Percentiles rank a stretch among this genome's conserved stretches.
These are phyloP conservation scores for Actinidia polygama DNA, from an alignment of 179 eudicot genomes.

Conservation along the genomic window DNA sequence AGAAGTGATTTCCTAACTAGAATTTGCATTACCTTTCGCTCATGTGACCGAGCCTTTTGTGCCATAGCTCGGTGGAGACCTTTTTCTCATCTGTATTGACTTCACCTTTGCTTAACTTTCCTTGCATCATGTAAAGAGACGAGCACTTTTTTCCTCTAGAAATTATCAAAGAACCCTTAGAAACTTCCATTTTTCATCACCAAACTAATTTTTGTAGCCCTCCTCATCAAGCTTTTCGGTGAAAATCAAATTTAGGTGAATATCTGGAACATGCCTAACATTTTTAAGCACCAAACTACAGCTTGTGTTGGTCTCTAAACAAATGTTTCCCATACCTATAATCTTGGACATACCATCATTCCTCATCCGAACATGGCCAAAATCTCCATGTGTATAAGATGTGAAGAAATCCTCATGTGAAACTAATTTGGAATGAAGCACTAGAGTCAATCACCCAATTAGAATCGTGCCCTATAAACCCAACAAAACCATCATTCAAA, in stretches of 20 bases:
- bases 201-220: neutral
- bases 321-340: no score
- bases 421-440: neutral
- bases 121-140: neutral
- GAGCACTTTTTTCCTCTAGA: neutral
- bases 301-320: no score
- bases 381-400: neutral
- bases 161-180: conserved; percentile 8
- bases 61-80: neutral
- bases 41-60: no score
- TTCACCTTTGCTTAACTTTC: neutral
- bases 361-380: neutral
- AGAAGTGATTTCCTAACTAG: neutral
- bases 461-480: neutral
- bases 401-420: neutral
- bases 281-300: neutral
- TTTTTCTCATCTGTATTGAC: neutral
- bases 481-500: neutral
- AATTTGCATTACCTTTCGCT: no score
- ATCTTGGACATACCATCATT: no score
- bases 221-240: neutral
- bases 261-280: neutral
- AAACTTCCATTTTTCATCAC: neutral
- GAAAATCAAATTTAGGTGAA: neutral
- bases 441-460: neutral